Conservation (phyloP, 1,284 basidiomycete species). For the Phellinidium pouzarii region DNA sequence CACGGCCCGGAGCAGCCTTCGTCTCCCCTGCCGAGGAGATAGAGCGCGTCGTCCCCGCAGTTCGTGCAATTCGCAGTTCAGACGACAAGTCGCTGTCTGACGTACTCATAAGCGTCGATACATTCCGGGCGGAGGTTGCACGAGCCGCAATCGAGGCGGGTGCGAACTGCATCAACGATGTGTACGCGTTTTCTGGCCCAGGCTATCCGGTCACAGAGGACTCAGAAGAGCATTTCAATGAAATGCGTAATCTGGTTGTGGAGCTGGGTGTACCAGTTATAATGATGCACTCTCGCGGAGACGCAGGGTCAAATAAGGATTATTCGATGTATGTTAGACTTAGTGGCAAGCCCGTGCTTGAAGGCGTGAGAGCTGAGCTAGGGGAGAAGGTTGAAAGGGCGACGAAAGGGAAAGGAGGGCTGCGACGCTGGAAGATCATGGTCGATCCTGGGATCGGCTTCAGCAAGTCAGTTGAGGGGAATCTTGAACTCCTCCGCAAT, state of each 20-base stretch:
- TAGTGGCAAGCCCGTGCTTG: constrained; percentile 46
- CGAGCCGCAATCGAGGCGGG: constrained; percentile 73
- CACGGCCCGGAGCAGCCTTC: constrained; percentile 69
- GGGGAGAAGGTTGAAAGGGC: constrained; percentile 62
- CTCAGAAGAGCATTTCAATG: constrained; percentile 34
- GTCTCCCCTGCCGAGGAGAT: constrained; percentile 74
- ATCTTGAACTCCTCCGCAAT: constrained; percentile 62
- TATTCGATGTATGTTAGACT: constrained; percentile 48
- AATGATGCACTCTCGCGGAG: constrained; percentile 91
- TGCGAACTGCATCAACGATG: constrained; percentile 93
- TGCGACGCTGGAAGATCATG: constrained; percentile 87
- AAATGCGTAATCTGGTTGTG: constrained; percentile 66
- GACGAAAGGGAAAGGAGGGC: constrained; percentile 65
- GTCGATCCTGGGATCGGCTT: constrained; percentile 95
- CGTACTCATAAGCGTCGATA: constrained; percentile 82
- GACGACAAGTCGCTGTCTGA: constrained; percentile 23
- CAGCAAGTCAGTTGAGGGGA: constrained; percentile 79
- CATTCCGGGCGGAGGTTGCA: constrained; percentile 85
- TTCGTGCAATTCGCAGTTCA: constrained; percentile 38
- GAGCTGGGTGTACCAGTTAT: constrained; percentile 65
- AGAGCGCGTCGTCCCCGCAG: constrained; percentile 65
- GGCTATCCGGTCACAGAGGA: constrained; percentile 38
- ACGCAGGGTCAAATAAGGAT: constrained; percentile 67
- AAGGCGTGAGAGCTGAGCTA: constrained; percentile 72
- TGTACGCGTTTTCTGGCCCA: constrained; percentile 74